Percentiles rank a stretch among this genome's conserved stretches.
These are phyloP conservation scores for Penicillium vulpinum DNA, from an alignment of 2,329 filamentous ascomycete genomes.

Conservation along the genomic window DNA sequence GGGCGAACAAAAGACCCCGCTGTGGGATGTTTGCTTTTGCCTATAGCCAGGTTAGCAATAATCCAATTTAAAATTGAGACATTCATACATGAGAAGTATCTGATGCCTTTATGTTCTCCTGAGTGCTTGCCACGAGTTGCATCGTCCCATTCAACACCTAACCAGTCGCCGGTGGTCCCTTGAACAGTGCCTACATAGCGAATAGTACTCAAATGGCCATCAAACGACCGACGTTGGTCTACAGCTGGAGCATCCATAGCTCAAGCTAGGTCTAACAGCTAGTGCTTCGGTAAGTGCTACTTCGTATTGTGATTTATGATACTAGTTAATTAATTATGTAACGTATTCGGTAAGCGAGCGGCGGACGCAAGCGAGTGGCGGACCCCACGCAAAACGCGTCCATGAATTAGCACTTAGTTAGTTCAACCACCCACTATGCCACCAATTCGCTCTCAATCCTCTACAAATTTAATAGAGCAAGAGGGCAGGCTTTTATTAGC, in stretches of 20 bases:
- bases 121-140: conserved; percentile 82
- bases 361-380: too few relatives aligned
- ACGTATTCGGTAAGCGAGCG: too few relatives aligned
- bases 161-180: conserved; percentile 76
- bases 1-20: conserved; percentile 87
- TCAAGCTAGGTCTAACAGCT: neutral
- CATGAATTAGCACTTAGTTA: too few relatives aligned
- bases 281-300: neutral
- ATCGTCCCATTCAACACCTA: conserved; percentile 98
- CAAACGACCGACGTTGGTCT: conserved; percentile 78
- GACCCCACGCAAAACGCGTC: too few relatives aligned
- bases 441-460: too few relatives aligned
- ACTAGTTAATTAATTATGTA: too few relatives aligned
- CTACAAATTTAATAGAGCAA: too few relatives aligned
- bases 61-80: neutral
- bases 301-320: conserved; percentile 4
- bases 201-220: conserved; percentile 76
- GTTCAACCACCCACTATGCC: too few relatives aligned
- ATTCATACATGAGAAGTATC: conserved; percentile 75
- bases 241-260: conserved; percentile 31
- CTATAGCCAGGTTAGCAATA: conserved; percentile 41
- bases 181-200: conserved; percentile 76
- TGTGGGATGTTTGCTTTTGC: conserved; percentile 62
- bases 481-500: too few relatives aligned
- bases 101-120: conserved; percentile 73